A percentile compares a stretch with the other conserved stretches of the same genome.
Conservation (phyloP, 2,329 filamentous ascomycete genomes). For the Epichloe elymi region DNA sequence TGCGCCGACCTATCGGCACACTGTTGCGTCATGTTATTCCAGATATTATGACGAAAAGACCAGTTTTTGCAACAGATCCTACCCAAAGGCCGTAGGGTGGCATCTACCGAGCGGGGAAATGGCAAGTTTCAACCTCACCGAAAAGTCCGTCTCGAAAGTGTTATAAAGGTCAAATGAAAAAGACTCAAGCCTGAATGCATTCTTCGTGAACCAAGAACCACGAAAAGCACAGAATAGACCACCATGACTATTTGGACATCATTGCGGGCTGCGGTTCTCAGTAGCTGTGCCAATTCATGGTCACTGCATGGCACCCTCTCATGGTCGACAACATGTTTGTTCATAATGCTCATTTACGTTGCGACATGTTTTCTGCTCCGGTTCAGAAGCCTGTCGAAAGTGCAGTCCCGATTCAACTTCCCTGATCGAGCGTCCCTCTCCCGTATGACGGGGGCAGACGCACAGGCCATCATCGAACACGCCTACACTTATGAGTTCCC, state of each 20-base stretch:
- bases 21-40: too few species aligned
- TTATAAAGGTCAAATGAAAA: too few species aligned
- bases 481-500: slow-evolving; percentile 24
- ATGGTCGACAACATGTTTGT: not conserved
- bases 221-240: not conserved
- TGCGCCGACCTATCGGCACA: not conserved
- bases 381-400: slow-evolving; percentile 19
- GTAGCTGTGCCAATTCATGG: not conserved
- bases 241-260: not conserved
- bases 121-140: too few species aligned
- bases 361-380: slow-evolving; percentile 22
- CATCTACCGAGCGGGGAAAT: too few species aligned
- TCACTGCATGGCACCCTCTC: not conserved
- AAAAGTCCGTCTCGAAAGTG: too few species aligned
- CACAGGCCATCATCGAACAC: slow-evolving; percentile 29
- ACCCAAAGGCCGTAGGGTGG: too few species aligned
- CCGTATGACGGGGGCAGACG: slow-evolving; percentile 29
- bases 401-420: slow-evolving; percentile 19
- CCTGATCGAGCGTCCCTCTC: slow-evolving; percentile 22
- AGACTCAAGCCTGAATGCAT: too few species aligned
- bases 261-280: not conserved
- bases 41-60: too few species aligned
- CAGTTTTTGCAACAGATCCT: too few species aligned
- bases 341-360: slow-evolving; percentile 16
- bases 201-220: too few species aligned